Base-by-base conservation (phyloP, 768 basidiomycete genomes). In the Dendrothele bispora region DNA sequence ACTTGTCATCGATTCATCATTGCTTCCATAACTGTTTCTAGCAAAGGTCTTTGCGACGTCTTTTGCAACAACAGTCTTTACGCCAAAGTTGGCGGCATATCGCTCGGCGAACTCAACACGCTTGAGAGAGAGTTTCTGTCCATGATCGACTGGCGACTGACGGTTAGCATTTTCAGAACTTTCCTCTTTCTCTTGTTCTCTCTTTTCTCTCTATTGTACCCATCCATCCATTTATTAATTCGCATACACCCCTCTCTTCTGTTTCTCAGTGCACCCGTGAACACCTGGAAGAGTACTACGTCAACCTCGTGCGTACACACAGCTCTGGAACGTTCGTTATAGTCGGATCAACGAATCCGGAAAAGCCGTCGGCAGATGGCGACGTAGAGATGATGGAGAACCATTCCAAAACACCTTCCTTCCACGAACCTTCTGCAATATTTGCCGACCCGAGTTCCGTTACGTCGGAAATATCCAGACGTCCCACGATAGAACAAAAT, bases 1-100 rank as follows among this genome's bases (percentile, higher is more conserved):
- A 98, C 95, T 20, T 93, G 93, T 61, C 97, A 99, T 71, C 92
- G 97, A 50, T 98, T 99, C 71, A 78, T 98, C 62, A 98, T 98
- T 70, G 80, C 95, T 37, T 84, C 92, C 57, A 86, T 98, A 65
- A 83, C 90, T 25, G 91, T 94, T 50, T 88, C 91, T 52, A 88
- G 85, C 72, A 98, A 99, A 69, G 92, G 93, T 1, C 83, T 98
- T 37, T 95, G 91, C 67, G 97, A 99, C 70, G 82, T 84, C 17
- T 98, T 98, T 66, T 95, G 91, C 71, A 92, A 91, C 39, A 98
- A 98, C 66, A 82, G 79, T 48, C 83, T 95, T 61, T 98, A 98
- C 70, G 92, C 97, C 55, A 89, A 87, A 68, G 95, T 99, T 26
- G 97, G 97, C 58, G 97, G 97, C 47, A 92, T 98, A 63, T 84